phyloP scores from a whole-genome alignment of 441 rosid species.

The Brassica balearica region DNA sequence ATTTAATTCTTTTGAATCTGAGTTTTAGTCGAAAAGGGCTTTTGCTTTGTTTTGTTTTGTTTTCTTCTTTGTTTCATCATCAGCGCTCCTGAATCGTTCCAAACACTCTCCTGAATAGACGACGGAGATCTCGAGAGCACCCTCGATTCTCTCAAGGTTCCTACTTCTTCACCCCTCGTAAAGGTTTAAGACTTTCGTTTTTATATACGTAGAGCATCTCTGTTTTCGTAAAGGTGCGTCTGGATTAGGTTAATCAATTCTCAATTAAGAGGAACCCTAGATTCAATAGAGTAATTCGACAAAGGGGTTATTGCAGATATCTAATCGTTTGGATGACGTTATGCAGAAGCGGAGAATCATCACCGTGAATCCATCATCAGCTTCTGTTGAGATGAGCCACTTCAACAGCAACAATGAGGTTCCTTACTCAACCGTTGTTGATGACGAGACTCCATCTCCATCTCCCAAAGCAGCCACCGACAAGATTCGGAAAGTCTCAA shows the following conservation, averaged over 20 bases:
- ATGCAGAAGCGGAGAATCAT: constrained; percentile 57
- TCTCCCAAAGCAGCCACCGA: constrained; percentile 47
- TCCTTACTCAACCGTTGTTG: constrained; percentile 35
- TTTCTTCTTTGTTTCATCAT: constrained; percentile 26
- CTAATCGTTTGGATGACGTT: constrained; percentile 44
- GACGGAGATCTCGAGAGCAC: constrained; percentile 43
- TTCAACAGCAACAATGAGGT: constrained; percentile 34
- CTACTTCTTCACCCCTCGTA: constrained; percentile 11
- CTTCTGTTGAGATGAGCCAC: constrained; percentile 52
- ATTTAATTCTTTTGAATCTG: constrained; percentile 13
- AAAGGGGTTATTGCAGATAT: constrained; percentile 40
- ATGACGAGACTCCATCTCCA: constrained; percentile 47
- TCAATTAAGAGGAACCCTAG: constrained; percentile 33
- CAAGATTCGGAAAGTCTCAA: constrained; percentile 58
- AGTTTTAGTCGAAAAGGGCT: constrained; percentile 8
- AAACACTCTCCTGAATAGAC: neutral
- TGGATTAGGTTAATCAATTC: neutral
- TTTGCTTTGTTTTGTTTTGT: constrained; percentile 32
- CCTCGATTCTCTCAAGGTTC: constrained; percentile 36
- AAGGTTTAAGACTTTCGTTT: constrained; percentile 16
- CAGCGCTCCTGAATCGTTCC: constrained; percentile 18
- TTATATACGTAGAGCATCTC: constrained; percentile 5
- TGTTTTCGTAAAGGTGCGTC: neutral
- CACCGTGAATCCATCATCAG: constrained; percentile 44
- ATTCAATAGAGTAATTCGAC: constrained; percentile 29